Evolutionary conservation across 2,329 filamentous ascomycete genomes (phyloP).

Genomic region (Triangularia setosa): DNA sequence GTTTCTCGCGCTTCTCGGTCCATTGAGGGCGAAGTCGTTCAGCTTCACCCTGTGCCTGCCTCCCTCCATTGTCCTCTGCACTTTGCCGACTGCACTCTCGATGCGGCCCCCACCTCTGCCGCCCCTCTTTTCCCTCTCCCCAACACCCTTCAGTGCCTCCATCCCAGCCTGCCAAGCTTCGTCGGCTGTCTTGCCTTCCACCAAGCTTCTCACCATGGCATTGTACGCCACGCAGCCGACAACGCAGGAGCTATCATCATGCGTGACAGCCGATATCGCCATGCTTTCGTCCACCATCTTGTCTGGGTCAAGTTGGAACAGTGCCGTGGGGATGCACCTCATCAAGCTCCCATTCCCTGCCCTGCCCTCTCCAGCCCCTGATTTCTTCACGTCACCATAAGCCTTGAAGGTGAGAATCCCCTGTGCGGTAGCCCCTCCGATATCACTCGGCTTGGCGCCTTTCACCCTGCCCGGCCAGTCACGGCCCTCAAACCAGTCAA

Average conservation of each 20-base stretch:
- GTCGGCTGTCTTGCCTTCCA: constrained; percentile 24
- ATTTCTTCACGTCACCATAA: constrained; percentile 29
- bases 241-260: constrained; percentile 12
- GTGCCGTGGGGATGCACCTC: constrained; percentile 43
- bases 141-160: constrained; percentile 1
- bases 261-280: constrained; percentile 35
- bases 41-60: constrained; percentile 28
- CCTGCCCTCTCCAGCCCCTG: constrained; percentile 37
- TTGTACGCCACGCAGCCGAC: constrained; percentile 40
- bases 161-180: constrained; percentile 32
- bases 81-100: constrained; percentile 13
- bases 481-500: constrained; percentile 40
- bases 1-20: constrained; percentile 28
- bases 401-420: constrained; percentile 33
- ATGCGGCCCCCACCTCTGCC: constrained; percentile 1
- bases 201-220: constrained; percentile 33
- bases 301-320: constrained; percentile 34
- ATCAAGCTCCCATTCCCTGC: constrained; percentile 47
- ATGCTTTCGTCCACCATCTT: constrained; percentile 32
- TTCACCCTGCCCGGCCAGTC: constrained; percentile 38
- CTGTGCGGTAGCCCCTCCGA: constrained; percentile 37
- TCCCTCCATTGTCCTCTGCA: constrained; percentile 29
- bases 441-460: constrained; percentile 35
- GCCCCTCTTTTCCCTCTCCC: not conserved
- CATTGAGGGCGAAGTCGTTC: constrained; percentile 30